Conservation (phyloP, 2,329 filamentous ascomycete species). For the Dactylonectria estremocensis region DNA sequence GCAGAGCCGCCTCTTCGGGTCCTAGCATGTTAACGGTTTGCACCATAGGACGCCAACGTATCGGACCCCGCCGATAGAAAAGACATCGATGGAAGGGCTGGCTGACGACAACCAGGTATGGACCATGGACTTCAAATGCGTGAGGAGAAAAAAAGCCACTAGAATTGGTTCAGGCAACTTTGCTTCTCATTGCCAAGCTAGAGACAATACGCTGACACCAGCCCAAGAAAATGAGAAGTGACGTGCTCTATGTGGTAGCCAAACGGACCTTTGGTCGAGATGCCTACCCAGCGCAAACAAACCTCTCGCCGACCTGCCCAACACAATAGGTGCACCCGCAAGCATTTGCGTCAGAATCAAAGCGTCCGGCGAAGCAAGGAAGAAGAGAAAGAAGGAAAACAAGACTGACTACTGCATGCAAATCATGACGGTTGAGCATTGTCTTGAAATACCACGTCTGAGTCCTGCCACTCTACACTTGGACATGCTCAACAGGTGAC, state of each 20-base stretch:
- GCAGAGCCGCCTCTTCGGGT: conserved; percentile 30
- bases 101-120: neutral
- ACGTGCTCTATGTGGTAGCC: neutral
- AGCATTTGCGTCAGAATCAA: neutral
- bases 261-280: conserved; percentile 27
- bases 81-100: neutral
- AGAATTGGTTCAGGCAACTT: conserved; percentile 11
- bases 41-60: conserved; percentile 7
- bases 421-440: conserved; percentile 19
- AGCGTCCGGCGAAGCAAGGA: conserved; percentile 12
- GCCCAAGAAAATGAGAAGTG: neutral
- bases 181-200: conserved; percentile 16
- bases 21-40: conserved; percentile 5
- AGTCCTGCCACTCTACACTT: conserved; percentile 36
- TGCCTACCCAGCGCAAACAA: conserved; percentile 11
- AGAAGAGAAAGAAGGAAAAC: conserved; percentile 13
- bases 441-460: conserved; percentile 21
- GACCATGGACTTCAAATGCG: neutral
- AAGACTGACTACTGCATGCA: conserved; percentile 12
- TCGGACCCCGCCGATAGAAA: conserved; percentile 28
- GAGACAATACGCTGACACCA: conserved; percentile 7
- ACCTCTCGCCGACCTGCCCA: conserved; percentile 1
- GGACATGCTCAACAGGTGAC: conserved; percentile 30
- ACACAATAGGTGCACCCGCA: neutral
- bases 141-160: no score